Evolutionary conservation across 805 yeast genomes (phyloP).

Genomic region (Candida ovalis): DNA sequence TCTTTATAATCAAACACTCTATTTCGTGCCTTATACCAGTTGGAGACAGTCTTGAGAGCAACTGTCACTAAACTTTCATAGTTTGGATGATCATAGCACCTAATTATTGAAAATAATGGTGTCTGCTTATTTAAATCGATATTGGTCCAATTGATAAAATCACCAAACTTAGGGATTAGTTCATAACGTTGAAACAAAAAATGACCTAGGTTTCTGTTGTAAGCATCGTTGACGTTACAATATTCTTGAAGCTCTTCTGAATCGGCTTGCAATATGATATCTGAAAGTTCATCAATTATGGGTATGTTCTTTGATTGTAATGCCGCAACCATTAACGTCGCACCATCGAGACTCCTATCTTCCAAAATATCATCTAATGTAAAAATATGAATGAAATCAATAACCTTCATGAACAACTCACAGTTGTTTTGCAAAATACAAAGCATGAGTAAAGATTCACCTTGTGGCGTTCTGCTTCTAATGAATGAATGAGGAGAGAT

Average conservation of each 20-base stretch:
- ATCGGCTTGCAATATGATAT: constrained; percentile 39
- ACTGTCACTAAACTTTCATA: constrained; percentile 47
- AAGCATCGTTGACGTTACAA: constrained; percentile 46
- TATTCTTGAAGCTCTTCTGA: constrained; percentile 45
- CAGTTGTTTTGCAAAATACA: constrained; percentile 50
- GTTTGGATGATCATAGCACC: constrained; percentile 75
- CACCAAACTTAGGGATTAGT: constrained; percentile 52
- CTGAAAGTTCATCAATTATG: constrained; percentile 44
- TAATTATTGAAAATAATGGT: constrained; percentile 68
- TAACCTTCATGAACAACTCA: constrained; percentile 41
- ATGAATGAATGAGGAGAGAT: constrained; percentile 25
- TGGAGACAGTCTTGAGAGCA: constrained; percentile 41
- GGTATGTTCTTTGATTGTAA: constrained; percentile 49
- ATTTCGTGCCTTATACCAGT: constrained; percentile 36
- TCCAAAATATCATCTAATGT: constrained; percentile 63
- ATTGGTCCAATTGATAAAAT: constrained; percentile 61
- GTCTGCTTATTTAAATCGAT: constrained; percentile 69
- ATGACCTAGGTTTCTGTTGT: constrained; percentile 68
- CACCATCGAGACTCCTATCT: constrained; percentile 54
- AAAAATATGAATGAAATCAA: constrained; percentile 45
- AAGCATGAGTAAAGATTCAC: constrained; percentile 68
- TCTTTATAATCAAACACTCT: constrained; percentile 43
- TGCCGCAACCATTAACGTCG: constrained; percentile 58
- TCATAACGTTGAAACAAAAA: constrained; percentile 56
- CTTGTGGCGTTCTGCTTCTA: constrained; percentile 43